Percentiles rank a stretch among this genome's conserved stretches.
Conservation (phyloP, 306 rosid species). For the Luffa aegyptiaca region DNA sequence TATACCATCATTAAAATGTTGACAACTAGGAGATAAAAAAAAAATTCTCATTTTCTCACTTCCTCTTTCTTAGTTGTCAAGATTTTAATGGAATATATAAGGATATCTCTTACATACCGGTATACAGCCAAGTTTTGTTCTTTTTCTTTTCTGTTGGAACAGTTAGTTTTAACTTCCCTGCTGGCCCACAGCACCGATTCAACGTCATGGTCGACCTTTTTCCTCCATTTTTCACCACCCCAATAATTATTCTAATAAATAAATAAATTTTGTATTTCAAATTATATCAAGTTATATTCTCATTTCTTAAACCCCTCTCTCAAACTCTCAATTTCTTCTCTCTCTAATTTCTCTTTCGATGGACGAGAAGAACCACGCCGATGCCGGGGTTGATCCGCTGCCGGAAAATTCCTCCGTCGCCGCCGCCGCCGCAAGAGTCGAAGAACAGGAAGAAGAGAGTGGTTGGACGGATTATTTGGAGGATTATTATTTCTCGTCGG, state of each 20-base stretch:
- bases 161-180: slow-evolving; percentile 2
- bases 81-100: too few species aligned
- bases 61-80: too few species aligned
- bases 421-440: neutral
- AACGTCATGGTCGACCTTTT: neutral
- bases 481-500: neutral
- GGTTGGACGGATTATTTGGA: slow-evolving; percentile 12
- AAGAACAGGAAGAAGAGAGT: neutral
- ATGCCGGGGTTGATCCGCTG: neutral
- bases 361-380: neutral
- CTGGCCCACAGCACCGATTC: neutral
- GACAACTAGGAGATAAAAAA: too few species aligned
- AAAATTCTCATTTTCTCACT: too few species aligned
- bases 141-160: neutral
- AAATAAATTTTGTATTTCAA: neutral
- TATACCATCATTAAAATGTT: too few species aligned
- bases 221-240: neutral
- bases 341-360: neutral
- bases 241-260: neutral
- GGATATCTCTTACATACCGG: too few species aligned
- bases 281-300: neutral
- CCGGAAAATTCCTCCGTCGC: neutral
- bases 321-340: neutral
- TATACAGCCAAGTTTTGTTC: too few species aligned
- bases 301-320: neutral